Evolutionary conservation across 1,284 basidiomycete genomes (phyloP), one percentile per base, ranked within the genome.

Genomic region (Microbotryum intermedium): DNA sequence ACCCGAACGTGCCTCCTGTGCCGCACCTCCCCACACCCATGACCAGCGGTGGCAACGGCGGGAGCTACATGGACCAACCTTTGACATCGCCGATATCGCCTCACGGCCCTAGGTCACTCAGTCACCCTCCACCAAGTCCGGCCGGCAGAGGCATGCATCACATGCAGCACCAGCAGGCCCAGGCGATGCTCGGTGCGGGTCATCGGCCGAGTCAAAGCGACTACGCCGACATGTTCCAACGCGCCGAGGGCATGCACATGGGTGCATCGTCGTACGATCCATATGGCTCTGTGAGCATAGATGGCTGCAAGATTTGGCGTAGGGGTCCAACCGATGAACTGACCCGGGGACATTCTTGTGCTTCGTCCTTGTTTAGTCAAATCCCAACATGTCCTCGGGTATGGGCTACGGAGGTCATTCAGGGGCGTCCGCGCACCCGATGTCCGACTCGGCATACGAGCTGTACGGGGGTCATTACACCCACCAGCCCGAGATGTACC

Each of bases 11-110:
- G 4, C 63, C 58, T 16, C 65, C 62, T 3, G 23, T 64, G 6
- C 60, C 63, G 18, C 60, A 65, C n/a, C 55, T 67, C 1, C 60
- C 66, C 28, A 60, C 62, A 23, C 66, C 66, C 26, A 47, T 62
- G 28, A 54, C 53, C 6, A 39, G 34, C 34, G 34, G 13, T 39
- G 34, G 34, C 13, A 39, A 16, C 16, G 34, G 34, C 34, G 65
- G 51, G 3, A 53, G 29, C 7, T 56, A 59, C 44, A 59, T 62
- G 47, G 57, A 58, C n/a, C 48, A 47, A 29, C 45, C 18, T 25
- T 10, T 30, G 20, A 21, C 47, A 20, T 55, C 50, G 23, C 49
- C 48, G 11, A 30, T 48, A 11, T 58, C 54, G 29, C 44, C 50
- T 43, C 57, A 46, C 25, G 55, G 55, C 10, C 51, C 54, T 25